These are phyloP conservation scores for Trametes cinnabarina DNA, from an alignment of 768 basidiomycete genomes.

Conservation along the genomic window DNA sequence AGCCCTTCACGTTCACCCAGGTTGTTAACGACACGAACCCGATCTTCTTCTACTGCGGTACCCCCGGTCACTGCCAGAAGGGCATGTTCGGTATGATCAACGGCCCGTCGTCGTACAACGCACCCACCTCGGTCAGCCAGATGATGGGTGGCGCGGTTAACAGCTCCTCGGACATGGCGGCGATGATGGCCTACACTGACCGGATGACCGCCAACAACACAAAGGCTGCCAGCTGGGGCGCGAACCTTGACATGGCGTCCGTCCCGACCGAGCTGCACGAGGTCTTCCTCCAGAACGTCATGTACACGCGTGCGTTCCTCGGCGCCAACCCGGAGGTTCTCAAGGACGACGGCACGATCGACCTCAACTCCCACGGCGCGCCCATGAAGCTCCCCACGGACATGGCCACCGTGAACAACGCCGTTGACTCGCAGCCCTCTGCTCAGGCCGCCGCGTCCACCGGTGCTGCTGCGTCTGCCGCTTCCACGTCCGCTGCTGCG, in stretches of 20 bases:
- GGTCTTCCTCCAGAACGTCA: slow-evolving; percentile 55
- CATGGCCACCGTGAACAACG: slow-evolving; percentile 45
- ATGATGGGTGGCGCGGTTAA: slow-evolving; percentile 48
- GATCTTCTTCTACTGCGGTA: slow-evolving; percentile 73
- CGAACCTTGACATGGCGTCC: slow-evolving; percentile 52
- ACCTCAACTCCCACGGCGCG: slow-evolving; percentile 43
- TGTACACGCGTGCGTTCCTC: slow-evolving; percentile 43
- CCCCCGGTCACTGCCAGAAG: slow-evolving; percentile 70
- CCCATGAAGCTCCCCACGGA: slow-evolving; percentile 64
- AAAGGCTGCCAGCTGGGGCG: slow-evolving; percentile 57
- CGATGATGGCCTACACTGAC: slow-evolving; percentile 52
- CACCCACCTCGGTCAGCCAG: slow-evolving; percentile 46
- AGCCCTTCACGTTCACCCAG: slow-evolving; percentile 66
- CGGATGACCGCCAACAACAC: slow-evolving; percentile 47
- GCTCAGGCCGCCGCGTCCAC: slow-evolving; percentile 29
- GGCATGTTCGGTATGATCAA: slow-evolving; percentile 87
- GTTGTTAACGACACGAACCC: slow-evolving; percentile 71
- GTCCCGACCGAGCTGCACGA: slow-evolving; percentile 56
- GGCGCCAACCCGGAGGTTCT: slow-evolving; percentile 54
- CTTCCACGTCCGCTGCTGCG: slow-evolving; percentile 21
- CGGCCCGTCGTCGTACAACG: slow-evolving; percentile 49
- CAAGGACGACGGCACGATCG: slow-evolving; percentile 47
- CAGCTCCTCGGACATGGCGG: slow-evolving; percentile 49
- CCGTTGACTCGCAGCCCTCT: slow-evolving; percentile 27
- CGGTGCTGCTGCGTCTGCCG: slow-evolving; percentile 26